These are phyloP conservation scores for Arctium minus DNA, from an alignment of 129 eudicot species.

Conservation along the genomic window DNA sequence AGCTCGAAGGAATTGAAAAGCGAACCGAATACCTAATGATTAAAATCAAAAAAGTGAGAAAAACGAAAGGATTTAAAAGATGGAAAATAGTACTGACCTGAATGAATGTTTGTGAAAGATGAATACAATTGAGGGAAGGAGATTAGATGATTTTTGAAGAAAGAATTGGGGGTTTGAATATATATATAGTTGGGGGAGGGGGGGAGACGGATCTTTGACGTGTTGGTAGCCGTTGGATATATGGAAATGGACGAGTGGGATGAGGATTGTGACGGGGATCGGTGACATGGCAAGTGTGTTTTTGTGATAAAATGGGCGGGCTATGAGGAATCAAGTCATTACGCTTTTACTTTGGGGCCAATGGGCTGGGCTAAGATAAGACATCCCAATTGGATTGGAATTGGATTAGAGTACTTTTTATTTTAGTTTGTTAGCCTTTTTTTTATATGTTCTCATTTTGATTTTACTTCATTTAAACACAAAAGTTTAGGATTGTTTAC, in stretches of 20 bases:
- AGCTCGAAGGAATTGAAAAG: too few species aligned
- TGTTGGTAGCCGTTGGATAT: slow-evolving; percentile 20
- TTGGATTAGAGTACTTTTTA: too few species aligned
- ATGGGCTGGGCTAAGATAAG: background rate
- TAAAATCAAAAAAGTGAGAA: background rate
- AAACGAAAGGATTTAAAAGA: background rate
- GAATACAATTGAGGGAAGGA: background rate
- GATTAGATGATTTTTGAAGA: background rate
- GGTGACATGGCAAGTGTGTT: slow-evolving; percentile 23
- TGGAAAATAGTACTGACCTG: background rate
- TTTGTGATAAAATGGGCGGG: background rate
- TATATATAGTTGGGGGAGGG: slow-evolving; percentile 20
- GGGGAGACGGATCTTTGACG: slow-evolving; percentile 1
- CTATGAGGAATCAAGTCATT: too few species aligned
- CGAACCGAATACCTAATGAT: background rate
- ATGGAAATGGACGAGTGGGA: slow-evolving; percentile 1
- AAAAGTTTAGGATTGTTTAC: too few species aligned
- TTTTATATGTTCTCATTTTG: too few species aligned
- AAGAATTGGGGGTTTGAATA: slow-evolving; percentile 13
- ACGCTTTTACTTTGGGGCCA: background rate
- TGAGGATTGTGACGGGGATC: slow-evolving; percentile 6
- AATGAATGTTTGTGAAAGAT: background rate
- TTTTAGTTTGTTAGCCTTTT: too few species aligned
- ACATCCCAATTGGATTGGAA: background rate
- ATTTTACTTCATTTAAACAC: too few species aligned